Percentiles rank a stretch among this genome's conserved stretches.
These are phyloP conservation scores for Parmelia sp. DNA, from an alignment of 495 filamentous ascomycete genomes.

Conservation along the genomic window DNA sequence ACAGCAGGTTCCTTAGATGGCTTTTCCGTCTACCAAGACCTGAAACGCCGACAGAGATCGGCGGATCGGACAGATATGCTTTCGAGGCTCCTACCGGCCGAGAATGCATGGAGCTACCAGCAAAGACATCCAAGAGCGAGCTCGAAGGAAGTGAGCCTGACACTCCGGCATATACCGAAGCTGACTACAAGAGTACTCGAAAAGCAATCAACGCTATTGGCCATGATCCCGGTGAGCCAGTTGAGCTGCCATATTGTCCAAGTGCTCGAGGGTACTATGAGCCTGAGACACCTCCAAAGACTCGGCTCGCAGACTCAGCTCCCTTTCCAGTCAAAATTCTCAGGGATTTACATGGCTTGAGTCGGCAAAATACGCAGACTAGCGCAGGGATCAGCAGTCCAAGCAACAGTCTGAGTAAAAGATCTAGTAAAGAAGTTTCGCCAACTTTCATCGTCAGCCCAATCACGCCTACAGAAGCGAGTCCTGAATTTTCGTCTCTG, in stretches of 20 bases:
- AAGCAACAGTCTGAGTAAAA: conserved; percentile 9
- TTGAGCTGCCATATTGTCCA: conserved; percentile 18
- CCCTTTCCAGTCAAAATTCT: not conserved
- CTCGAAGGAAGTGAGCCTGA: conserved; percentile 9
- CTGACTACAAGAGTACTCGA: not conserved
- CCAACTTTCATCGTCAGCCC: conserved; percentile 16
- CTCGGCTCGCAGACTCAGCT: not conserved
- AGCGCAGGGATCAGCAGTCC: conserved; percentile 13
- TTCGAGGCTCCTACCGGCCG: conserved; percentile 8
- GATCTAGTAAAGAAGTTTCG: not conserved
- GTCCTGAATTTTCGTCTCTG: conserved; percentile 15
- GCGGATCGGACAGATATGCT: not conserved
- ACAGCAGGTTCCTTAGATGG: conserved; percentile 3
- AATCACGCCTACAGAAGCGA: conserved; percentile 8
- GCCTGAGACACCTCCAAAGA: not conserved
- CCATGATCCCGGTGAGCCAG: conserved; percentile 17
- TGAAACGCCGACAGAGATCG: conserved; percentile 1
- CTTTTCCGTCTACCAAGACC: conserved; percentile 6
- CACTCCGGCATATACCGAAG: conserved; percentile 8
- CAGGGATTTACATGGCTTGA: not conserved
- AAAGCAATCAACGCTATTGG: conserved; percentile 18
- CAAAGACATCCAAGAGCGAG: conserved; percentile 5
- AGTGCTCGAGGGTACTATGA: conserved; percentile 9
- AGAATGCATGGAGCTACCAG: conserved; percentile 3
- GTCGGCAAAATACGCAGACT: conserved; percentile 8